Conservation (phyloP, 305 asterid species). For the Fraxinus angustifolia region DNA sequence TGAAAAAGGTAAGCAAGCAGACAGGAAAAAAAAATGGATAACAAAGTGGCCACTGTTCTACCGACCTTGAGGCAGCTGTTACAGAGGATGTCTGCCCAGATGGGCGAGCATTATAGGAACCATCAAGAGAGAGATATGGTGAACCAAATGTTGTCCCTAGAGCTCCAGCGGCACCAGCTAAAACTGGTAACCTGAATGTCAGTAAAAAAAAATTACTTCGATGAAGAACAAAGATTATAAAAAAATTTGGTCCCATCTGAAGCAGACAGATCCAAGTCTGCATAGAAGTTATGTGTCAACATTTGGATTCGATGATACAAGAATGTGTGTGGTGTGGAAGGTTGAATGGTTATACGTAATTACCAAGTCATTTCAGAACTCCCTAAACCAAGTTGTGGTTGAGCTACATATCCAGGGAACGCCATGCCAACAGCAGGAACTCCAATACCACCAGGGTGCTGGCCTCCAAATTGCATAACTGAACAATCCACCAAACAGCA, state of each 20-base stretch:
- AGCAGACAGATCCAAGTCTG: background rate
- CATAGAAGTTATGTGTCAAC: background rate
- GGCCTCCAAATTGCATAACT: constrained; percentile 94
- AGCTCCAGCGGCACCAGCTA: constrained; percentile 93
- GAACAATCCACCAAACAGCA: constrained; percentile 31
- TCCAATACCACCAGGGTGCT: constrained; percentile 92
- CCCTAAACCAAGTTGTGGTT: constrained; percentile 75
- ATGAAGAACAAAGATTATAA: background rate
- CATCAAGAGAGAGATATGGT: constrained; percentile 76
- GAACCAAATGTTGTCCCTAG: constrained; percentile 72
- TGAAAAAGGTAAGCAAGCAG: background rate
- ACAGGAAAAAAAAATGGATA: background rate
- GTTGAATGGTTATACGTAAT: constrained; percentile 15
- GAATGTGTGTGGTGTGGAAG: background rate
- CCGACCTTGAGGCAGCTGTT: constrained; percentile 57
- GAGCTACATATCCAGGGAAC: constrained; percentile 91
- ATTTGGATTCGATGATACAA: background rate
- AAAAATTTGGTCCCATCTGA: background rate
- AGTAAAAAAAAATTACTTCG: background rate
- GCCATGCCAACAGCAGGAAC: constrained; percentile 99
- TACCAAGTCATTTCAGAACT: constrained; percentile 93
- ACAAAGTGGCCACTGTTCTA: constrained; percentile 8
- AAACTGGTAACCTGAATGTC: constrained; percentile 78
- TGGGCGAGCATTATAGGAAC: constrained; percentile 66
- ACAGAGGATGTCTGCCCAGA: constrained; percentile 61